Conservation (phyloP, 495 filamentous ascomycete genomes). For the Penicillium atrosanguineum region DNA sequence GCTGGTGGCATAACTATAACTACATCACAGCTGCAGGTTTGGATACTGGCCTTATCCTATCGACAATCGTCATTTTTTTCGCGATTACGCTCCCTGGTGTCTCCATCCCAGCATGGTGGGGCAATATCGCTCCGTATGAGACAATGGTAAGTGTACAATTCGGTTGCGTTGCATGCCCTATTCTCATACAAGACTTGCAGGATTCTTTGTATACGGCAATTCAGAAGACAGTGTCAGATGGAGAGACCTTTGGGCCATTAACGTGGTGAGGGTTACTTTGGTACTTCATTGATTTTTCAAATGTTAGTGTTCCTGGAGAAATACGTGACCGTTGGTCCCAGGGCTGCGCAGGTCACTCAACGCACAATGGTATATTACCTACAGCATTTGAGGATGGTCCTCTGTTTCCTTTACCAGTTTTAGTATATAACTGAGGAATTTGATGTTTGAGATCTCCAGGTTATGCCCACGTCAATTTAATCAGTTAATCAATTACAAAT, state of each 20-base stretch:
- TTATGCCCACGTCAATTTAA: too few relatives aligned
- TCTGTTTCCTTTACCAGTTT: too few relatives aligned
- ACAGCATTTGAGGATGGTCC: too few relatives aligned
- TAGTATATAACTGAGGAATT: too few relatives aligned
- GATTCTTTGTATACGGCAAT: conserved; percentile 53
- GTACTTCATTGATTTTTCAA: too few relatives aligned
- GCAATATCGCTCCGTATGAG: conserved; percentile 43
- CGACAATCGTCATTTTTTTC: conserved; percentile 56
- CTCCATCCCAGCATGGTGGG: conserved; percentile 54
- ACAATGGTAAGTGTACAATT: conserved; percentile 14
- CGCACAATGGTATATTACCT: too few relatives aligned
- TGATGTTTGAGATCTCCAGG: too few relatives aligned
- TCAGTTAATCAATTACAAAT: too few relatives aligned
- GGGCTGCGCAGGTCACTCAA: too few relatives aligned
- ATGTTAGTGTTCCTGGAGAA: too few relatives aligned
- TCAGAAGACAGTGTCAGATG: conserved; percentile 41
- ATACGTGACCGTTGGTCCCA: too few relatives aligned
- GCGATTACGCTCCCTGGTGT: conserved; percentile 49
- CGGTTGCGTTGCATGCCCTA: background rate
- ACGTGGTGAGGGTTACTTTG: conserved; percentile 21
- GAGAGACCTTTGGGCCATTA: conserved; percentile 52
- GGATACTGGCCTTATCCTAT: conserved; percentile 55
- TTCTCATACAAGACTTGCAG: conserved; percentile 4
- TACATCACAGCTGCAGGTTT: conserved; percentile 54
- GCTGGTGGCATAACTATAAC: conserved; percentile 58